Base-by-base conservation (phyloP, 2,329 filamentous ascomycete genomes). In the Pyrenophora graminea region DNA sequence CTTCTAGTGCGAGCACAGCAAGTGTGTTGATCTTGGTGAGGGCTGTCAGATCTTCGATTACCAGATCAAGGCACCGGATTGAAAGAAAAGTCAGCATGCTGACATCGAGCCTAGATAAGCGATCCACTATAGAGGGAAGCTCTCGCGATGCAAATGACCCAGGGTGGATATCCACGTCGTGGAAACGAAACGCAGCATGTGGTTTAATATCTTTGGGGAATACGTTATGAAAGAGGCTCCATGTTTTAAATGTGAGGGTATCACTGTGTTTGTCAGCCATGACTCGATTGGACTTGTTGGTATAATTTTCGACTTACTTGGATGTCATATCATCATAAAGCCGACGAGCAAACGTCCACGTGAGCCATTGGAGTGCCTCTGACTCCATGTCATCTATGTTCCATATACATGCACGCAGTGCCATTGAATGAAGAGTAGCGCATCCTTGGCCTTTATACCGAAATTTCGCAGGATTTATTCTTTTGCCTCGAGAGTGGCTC, bases 11-110 rank as follows among this genome's bases (percentile, higher is more conserved):
- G 4, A 69, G 52, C 3, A 55, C 53, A 2, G 55, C 58, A 10
- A 69, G 55, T 18, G 55, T 62, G 0, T 55, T 30, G 13, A 69
- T 44, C 17, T 56, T 51, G 13, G 53, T 46, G 1, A 69, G 48
- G 2, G 39, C 31, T 18, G 59, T 54, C 4, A 68, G 54, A 46
- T 67, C 39, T 2, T 48, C 40, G n/a, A 42, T 31, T 1, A 36
- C 51, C 3, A 68, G 39, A 7, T 32, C 17, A 12, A 56, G 40
- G 10, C 50, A 38, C 4, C 41, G 53, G 3, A 68, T 48, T 17
- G 56, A 58, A 21, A 69, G 60, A 19, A 62, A 57, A 4, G 62
- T 58, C 13, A 65, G n/a, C 13, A 49, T 48, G 38, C 49, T 36
- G 18, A 47, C 36, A 1, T 63, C 48, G 12, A 66, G 53, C 9